These are phyloP conservation scores for Ustulina deusta DNA, from an alignment of 2,329 filamentous ascomycete species.

Conservation along the genomic window DNA sequence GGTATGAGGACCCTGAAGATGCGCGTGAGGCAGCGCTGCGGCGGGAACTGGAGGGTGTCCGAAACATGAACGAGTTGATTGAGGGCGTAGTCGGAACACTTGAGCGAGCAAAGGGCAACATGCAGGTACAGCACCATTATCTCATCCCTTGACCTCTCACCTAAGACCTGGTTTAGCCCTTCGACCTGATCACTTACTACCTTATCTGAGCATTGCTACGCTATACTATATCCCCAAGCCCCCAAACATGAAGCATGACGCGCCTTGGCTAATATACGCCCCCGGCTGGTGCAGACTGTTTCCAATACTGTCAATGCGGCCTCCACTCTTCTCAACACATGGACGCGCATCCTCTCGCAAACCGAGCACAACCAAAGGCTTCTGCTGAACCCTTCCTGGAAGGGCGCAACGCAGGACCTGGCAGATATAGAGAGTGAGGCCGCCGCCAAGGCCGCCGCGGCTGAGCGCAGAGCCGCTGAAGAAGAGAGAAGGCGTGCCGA, in stretches of 20 bases:
- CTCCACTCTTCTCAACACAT: constrained; percentile 90
- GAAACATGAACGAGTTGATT: constrained; percentile 88
- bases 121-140: constrained; percentile 68
- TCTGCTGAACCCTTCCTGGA: constrained; percentile 88
- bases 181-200: not conserved
- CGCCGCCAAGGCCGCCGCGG: constrained; percentile 77
- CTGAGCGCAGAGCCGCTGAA: constrained; percentile 80
- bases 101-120: constrained; percentile 79
- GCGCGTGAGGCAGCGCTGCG: constrained; percentile 79
- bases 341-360: constrained; percentile 95
- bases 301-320: constrained; percentile 87
- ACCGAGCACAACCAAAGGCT: constrained; percentile 97
- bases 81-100: constrained; percentile 80
- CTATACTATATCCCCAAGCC: not conserved
- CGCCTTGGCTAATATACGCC: constrained; percentile 25
- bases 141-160: constrained; percentile 6
- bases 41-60: constrained; percentile 84
- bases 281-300: constrained; percentile 71
- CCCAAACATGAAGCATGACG: constrained; percentile 15
- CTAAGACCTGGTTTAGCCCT: constrained; percentile 8
- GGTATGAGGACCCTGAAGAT: constrained; percentile 65
- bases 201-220: not conserved
- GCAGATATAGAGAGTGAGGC: constrained; percentile 88
- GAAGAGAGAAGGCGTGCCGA: constrained; percentile 83
- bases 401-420: constrained; percentile 87